phyloP scores from a whole-genome alignment of 2,329 filamentous ascomycete species.

The Claviceps sp. region DNA sequence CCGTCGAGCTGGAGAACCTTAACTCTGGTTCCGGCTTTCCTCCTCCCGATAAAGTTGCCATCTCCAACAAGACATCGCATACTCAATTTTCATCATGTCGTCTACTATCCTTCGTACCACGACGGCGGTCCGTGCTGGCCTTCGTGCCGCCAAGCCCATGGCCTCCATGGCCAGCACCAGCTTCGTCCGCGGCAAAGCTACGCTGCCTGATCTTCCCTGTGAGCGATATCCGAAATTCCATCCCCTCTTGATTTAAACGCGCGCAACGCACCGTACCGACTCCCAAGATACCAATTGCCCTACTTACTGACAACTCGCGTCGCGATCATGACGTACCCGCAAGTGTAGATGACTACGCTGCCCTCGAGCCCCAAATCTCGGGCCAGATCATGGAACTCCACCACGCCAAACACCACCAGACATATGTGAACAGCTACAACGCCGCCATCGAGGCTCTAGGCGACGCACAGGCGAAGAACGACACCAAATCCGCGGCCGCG shows the following conservation, averaged over 20 bases:
- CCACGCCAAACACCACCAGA: constrained; percentile 88
- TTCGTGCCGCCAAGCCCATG: constrained; percentile 51
- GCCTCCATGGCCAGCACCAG: constrained; percentile 58
- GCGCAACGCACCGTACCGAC: not conserved
- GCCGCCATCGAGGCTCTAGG: constrained; percentile 59
- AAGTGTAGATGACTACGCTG: constrained; percentile 77
- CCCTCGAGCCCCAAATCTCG: constrained; percentile 73
- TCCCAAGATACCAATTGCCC: not conserved
- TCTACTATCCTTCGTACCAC: constrained; percentile 60
- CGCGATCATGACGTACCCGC: not conserved
- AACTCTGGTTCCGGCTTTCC: too few species aligned
- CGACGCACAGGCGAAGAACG: constrained; percentile 50
- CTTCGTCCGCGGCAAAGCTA: constrained; percentile 79
- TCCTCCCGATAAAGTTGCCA: too few species aligned
- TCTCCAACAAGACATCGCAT: too few species aligned
- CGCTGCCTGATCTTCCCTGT: constrained; percentile 74
- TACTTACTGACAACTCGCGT: not conserved
- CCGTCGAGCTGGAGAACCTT: not conserved
- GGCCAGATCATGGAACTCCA: constrained; percentile 94
- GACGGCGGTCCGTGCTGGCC: constrained; percentile 53
- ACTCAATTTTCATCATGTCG: constrained; percentile 45
- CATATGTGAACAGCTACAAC: constrained; percentile 86
- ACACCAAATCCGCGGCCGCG: constrained; percentile 33
- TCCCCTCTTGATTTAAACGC: too few species aligned
- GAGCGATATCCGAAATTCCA: constrained; percentile 11